Base-by-base conservation (phyloP, 768 basidiomycete genomes). In the Russula compacta region DNA sequence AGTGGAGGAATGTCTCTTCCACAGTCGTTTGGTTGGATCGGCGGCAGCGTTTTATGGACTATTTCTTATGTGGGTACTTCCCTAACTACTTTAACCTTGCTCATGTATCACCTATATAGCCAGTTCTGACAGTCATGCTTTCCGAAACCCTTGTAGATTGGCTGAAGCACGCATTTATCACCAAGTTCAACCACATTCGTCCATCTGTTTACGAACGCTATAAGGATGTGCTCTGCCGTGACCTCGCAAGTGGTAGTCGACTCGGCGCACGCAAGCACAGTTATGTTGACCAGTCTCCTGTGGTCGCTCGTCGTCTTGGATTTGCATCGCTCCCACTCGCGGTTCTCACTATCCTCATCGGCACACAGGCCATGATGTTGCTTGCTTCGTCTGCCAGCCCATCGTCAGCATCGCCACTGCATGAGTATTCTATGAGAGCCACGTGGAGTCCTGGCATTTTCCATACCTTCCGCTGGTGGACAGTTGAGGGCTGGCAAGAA, bases 141-240 rank as follows among this genome's bases (percentile, higher is more conserved):
- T 95, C 93, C 2, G 97, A 99, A 72, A 89, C 92, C 81, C 72
- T 89, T 12, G 97, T 99, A 11, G 97, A 99, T 71, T 99, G 95
- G 95, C 79, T 98, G 53, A 99, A 99, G 72, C 97, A 99, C 69
- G 95, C 95, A 10, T 99, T 98, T 75, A 98, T 99, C 68, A 95
- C 95, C 53, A 99, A 99, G 73, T 98, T 98, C 77, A 99, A 99
- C 67, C 95, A 98, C 69, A 95, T 99, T 50, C 85, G 95, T 0
- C 92, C 94, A 0, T 89, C 87, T 0, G 92, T 98, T 2, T 99
- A 98, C 67, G 93, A 93, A 64, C 82, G 95, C 15, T 99, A 92
- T 71, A 90, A 87, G 3, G 97, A 99, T 67, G 92, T 99, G 0
- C 79, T 99, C 1, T 98, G 95, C 69, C 87, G 89, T 42, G 97